Conservation (phyloP, 495 filamentous ascomycete genomes). For the Tuber magnatum region DNA sequence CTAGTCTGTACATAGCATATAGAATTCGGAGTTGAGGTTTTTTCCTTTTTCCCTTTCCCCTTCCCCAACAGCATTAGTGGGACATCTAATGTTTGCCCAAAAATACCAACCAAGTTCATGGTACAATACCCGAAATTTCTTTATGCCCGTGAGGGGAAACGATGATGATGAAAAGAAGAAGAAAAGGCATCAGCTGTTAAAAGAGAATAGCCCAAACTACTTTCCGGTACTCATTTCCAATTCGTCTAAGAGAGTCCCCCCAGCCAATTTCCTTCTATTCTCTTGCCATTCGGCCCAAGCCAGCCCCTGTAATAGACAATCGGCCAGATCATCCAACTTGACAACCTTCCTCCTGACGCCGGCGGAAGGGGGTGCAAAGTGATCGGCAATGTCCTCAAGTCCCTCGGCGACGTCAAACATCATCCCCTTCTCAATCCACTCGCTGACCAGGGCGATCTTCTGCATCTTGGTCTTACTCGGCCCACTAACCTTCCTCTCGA, state of each 20-base stretch:
- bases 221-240: neutral
- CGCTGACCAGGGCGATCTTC: constrained; percentile 59
- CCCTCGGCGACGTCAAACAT: constrained; percentile 43
- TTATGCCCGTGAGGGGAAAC: neutral
- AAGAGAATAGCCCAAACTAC: neutral
- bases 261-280: constrained; percentile 51
- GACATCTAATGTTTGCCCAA: neutral
- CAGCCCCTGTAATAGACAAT: constrained; percentile 78
- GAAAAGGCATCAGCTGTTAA: neutral
- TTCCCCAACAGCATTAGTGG: neutral
- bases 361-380: constrained; percentile 14
- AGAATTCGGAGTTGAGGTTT: constrained; percentile 3
- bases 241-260: constrained; percentile 39
- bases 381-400: constrained; percentile 41
- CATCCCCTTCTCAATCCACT: constrained; percentile 47
- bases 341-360: constrained; percentile 31
- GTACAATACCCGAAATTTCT: neutral
- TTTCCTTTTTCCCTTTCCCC: neutral
- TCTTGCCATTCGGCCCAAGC: constrained; percentile 80
- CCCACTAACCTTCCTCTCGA: constrained; percentile 31
- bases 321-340: constrained; percentile 88
- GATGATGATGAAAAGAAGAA: neutral
- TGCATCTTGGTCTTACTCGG: constrained; percentile 49
- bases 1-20: neutral
- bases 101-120: neutral